A percentile compares a stretch with the other conserved stretches of the same genome.
Evolutionary conservation across 2,329 filamentous ascomycete species (phyloP).

Genomic region (Colletotrichum liriopes): DNA sequence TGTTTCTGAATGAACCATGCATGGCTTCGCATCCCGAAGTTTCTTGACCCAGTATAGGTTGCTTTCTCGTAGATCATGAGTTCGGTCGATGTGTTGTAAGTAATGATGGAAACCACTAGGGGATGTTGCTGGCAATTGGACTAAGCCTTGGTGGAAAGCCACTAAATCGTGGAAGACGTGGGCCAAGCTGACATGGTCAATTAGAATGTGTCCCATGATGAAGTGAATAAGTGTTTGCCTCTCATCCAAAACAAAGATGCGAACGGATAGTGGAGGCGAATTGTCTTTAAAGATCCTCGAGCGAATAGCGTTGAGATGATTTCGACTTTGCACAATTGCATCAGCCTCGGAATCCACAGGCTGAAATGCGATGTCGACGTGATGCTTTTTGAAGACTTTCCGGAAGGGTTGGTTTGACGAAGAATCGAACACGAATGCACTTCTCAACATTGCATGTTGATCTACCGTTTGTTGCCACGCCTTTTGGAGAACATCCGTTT

Average conservation of each 20-base stretch:
- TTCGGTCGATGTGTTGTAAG: conserved; percentile 6
- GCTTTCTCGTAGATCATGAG: too few relatives aligned
- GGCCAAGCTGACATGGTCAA: conserved; percentile 35
- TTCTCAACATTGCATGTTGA: conserved; percentile 75
- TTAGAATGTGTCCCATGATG: conserved; percentile 20
- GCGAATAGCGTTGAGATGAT: conserved; percentile 3
- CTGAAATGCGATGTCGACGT: conserved; percentile 48
- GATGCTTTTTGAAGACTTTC: conserved; percentile 51
- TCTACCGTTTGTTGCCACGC: conserved; percentile 70
- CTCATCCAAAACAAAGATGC: not conserved
- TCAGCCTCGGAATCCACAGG: conserved; percentile 8
- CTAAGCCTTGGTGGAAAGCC: not conserved
- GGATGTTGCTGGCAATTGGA: not conserved
- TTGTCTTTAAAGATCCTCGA: conserved; percentile 6
- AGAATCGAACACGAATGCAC: conserved; percentile 69
- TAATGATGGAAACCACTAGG: not conserved
- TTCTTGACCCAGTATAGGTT: not conserved
- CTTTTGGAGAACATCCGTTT: conserved; percentile 63
- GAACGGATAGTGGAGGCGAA: not conserved
- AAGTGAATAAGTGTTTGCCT: conserved; percentile 1
- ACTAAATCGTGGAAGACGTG: conserved; percentile 23
- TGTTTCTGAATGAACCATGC: conserved; percentile 3
- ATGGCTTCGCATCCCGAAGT: not conserved
- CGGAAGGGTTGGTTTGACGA: conserved; percentile 51
- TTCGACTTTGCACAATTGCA: not conserved